A percentile compares a stretch with the other conserved stretches of the same genome.
phyloP scores from a whole-genome alignment of 176 grass and related monocot species.

The Oryza meridionalis region DNA sequence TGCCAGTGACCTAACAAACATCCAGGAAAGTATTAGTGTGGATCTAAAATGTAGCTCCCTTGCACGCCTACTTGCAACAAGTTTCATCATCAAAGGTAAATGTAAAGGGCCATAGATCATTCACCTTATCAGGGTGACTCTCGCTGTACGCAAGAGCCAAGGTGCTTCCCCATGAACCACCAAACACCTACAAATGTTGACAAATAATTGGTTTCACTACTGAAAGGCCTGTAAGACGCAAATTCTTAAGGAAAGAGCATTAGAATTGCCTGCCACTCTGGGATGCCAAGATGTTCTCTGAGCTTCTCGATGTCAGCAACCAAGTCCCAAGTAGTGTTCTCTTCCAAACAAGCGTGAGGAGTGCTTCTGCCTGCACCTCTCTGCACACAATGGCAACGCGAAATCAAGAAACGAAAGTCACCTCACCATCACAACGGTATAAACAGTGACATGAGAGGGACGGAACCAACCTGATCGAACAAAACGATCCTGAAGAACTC shows the following conservation, averaged over 20 bases:
- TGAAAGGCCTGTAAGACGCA: not conserved
- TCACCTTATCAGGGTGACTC: constrained; percentile 81
- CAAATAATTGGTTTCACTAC: not conserved
- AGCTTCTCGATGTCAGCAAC: constrained; percentile 92
- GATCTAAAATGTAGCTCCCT: not conserved
- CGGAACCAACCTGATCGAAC: constrained; percentile 70
- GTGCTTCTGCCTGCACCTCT: constrained; percentile 85
- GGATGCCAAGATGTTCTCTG: constrained; percentile 77
- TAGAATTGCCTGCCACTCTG: constrained; percentile 82
- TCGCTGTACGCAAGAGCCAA: constrained; percentile 89
- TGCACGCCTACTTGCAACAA: not conserved
- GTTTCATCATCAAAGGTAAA: not conserved
- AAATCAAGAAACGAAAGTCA: not conserved
- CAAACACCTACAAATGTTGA: constrained; percentile 70
- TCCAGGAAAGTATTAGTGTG: constrained; percentile 18
- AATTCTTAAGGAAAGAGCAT: not conserved
- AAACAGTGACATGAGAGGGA: not conserved
- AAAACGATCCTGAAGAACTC: constrained; percentile 84
- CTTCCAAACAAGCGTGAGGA: constrained; percentile 85
- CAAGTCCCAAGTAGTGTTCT: constrained; percentile 98
- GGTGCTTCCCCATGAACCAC: constrained; percentile 97
- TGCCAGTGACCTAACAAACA: constrained; percentile 75
- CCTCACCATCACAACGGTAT: not conserved
- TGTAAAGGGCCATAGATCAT: not conserved
- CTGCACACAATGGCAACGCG: constrained; percentile 34